Evolutionary conservation across 2,329 filamentous ascomycete species (phyloP).

Genomic region (Colletotrichum sp.): DNA sequence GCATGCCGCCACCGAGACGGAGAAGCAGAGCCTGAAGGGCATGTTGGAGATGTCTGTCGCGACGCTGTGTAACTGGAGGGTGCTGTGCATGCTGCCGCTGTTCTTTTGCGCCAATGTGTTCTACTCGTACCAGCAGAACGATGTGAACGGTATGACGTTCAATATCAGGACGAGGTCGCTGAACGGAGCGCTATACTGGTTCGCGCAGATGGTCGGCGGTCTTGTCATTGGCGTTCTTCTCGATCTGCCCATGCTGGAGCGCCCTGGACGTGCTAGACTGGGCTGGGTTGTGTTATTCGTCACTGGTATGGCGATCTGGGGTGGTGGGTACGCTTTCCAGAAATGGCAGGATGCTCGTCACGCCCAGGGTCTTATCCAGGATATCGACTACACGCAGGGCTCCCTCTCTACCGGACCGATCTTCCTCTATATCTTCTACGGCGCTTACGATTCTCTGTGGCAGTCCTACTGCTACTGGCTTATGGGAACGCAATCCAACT

Average conservation of each 20-base stretch:
- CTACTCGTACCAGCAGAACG: slow-evolving; percentile 62
- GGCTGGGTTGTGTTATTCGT: slow-evolving; percentile 52
- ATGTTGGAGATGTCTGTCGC: slow-evolving; percentile 39
- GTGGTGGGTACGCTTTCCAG: slow-evolving; percentile 70
- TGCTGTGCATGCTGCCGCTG: slow-evolving; percentile 54
- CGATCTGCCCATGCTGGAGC: slow-evolving; percentile 46
- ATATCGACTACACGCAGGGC: slow-evolving; percentile 52
- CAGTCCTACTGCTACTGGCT: slow-evolving; percentile 69
- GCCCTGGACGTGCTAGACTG: slow-evolving; percentile 49
- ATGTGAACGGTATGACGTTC: slow-evolving; percentile 59
- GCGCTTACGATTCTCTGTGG: slow-evolving; percentile 71
- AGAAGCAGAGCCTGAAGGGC: slow-evolving; percentile 41
- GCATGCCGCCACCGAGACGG: slow-evolving; percentile 38
- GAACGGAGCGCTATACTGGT: slow-evolving; percentile 60
- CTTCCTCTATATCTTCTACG: slow-evolving; percentile 75
- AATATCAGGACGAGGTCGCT: slow-evolving; percentile 60
- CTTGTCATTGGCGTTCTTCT: slow-evolving; percentile 51
- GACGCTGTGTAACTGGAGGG: slow-evolving; percentile 47
- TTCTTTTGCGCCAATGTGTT: slow-evolving; percentile 63
- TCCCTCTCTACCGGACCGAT: slow-evolving; percentile 64
- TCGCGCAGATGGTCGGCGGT: slow-evolving; percentile 61
- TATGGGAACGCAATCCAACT: slow-evolving; percentile 51
- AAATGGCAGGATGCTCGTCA: slow-evolving; percentile 53
- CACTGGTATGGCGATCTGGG: slow-evolving; percentile 59
- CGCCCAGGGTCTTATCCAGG: slow-evolving; percentile 43